Conservation (phyloP, 148 eudicot species). For the Arbutus unedo region DNA sequence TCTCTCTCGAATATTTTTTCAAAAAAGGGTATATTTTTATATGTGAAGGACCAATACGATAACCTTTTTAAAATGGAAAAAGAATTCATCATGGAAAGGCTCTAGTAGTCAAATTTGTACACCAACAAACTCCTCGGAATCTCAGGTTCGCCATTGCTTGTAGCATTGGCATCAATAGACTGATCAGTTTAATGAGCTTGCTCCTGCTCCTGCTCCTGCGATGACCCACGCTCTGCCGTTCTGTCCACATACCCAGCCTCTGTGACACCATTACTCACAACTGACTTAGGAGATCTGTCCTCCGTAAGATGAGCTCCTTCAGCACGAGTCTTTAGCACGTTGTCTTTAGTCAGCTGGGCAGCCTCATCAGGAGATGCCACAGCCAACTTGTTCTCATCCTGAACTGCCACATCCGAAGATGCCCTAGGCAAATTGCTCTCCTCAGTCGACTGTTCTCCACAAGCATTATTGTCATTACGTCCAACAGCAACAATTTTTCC, state of each 20-base stretch:
- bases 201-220: conserved; percentile 32
- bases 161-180: conserved; percentile 25
- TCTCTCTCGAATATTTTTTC: too few species aligned
- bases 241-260: conserved; percentile 37
- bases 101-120: too few species aligned
- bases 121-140: too few species aligned
- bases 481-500: conserved; percentile 23
- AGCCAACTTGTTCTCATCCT: conserved; percentile 32
- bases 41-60: too few species aligned
- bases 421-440: conserved; percentile 30
- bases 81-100: too few species aligned
- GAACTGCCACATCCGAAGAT: conserved; percentile 36
- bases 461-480: conserved; percentile 28
- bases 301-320: conserved; percentile 21
- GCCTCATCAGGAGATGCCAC: conserved; percentile 24
- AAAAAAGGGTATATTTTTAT: too few species aligned
- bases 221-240: conserved; percentile 21
- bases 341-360: conserved; percentile 41
- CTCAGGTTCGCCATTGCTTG: conserved; percentile 26
- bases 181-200: conserved; percentile 22
- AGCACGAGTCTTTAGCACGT: conserved; percentile 30
- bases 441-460: conserved; percentile 37
- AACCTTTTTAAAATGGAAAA: too few species aligned
- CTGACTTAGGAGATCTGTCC: conserved; percentile 43
- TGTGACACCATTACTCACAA: conserved; percentile 51